Base-by-base conservation (phyloP, 192 early-diverging fungal genomes). In the Backusella sp. region DNA sequence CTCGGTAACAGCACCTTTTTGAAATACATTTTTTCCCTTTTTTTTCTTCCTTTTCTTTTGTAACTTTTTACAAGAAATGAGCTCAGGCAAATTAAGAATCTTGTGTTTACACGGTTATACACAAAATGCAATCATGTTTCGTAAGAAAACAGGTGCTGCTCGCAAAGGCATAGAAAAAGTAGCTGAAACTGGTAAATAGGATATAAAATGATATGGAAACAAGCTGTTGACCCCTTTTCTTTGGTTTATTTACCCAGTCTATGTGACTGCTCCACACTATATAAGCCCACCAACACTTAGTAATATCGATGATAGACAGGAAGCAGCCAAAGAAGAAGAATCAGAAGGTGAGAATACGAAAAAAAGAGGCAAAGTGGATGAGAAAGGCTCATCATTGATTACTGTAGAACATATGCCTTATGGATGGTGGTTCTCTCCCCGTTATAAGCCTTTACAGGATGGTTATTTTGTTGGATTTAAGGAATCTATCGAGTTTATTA, bases 61-160 rank as follows among this genome's bases (percentile, higher is more conserved):
- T n/a, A 52, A 17, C 1, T 26, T 59, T 21, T 21, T 53, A 6
- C 7, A 59, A 59, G 26, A 39, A 37, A 69, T 69, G 67, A 69
- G 36, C 4, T 35, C 42, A 34, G 66, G 39, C 12, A 78, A 74
- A 32, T 78, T 86, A 35, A 76, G 80, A 41, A 87, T 87, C 32
- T 81, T 87, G 44, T 85, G 84, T 62, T 75, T 87, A 11, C 86
- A 87, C 39, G 86, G 86, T 4, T 85, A 86, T 72, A 84, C 80
- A 6, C 86, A 87, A 72, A 86, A 87, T 41, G 83, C 82, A 8
- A 68, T 75, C 6, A 73, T 81, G 6, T 87, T 86, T 73, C 73
- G 77, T 28, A 87, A 87, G 49, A 87, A 86, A 77, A 83, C 82
- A 3, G 83, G 79, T 1, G 81, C 73, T 46, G 77, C 85, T 14